Evolutionary conservation across 352 stramenopile genomes (phyloP), one percentile per base, ranked within the genome.

Genomic region (Phytophthora sojae): DNA sequence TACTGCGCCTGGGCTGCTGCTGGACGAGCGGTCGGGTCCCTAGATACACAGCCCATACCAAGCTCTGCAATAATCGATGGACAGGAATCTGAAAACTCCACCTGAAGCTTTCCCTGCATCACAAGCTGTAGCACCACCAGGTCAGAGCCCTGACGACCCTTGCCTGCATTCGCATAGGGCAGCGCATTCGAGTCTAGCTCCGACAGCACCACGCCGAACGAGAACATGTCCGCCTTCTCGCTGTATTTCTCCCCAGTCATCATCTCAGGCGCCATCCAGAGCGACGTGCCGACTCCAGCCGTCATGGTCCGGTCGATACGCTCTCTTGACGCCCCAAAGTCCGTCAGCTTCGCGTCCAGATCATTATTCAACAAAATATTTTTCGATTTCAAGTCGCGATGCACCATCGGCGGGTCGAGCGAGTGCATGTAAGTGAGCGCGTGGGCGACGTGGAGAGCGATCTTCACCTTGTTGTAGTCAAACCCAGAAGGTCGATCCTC

Each of bases 311-410:
- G 60, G 19, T 80, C 69, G 30, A 58, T 47, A 7, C 68, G 59
- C 15, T 71, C 67, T 23, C 73, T 35, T 42, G 74, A 80, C 3
- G 70, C 68, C 0, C 75, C 77, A 64, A 88, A 86, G 56, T 86
- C 80, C 15, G 77, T 83, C 25, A 81, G 29, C 25, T 81, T 81
- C 3, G 68, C 72, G n/a, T 75, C 65, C 1, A 75, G 19, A n/a
- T 75, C 44, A 19, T 53, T 49, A 4, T 57, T 68, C 17, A 81
- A 51, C 26, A 81, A 45, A 29, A 81, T 76, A 42, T 79, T 81
- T 26, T 72, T 68, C 15, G 70, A 79, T 47, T 78, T 79, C 9
- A 81, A 53, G 51, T 72, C 64, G 3, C 64, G 64, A 23, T 72
- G 64, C 23, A 72, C 58, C 15, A 67, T 6, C 5, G 57, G 65